Base-by-base conservation (phyloP, 139 green algal genomes). In the Chlorella sp. region DNA sequence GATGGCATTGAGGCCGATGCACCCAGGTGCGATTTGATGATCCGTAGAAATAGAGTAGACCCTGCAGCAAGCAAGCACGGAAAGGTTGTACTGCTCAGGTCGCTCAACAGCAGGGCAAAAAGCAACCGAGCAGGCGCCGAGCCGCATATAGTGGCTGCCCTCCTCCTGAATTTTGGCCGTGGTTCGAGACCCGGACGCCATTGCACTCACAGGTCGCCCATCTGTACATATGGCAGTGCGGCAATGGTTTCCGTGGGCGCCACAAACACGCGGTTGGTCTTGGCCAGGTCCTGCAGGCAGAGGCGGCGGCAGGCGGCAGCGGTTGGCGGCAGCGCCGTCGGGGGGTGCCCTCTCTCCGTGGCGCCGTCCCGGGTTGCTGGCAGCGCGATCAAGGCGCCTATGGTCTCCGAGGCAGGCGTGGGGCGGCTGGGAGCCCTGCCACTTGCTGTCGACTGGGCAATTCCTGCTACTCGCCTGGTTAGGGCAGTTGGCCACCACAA, bases 1-100 rank as follows among this genome's bases (percentile, higher is more conserved):
- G 37, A 98, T 82, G 18, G 93, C 93, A 79, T 99, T 99, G 30
- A 99, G 91, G 0, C 91, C 98, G 12, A 99, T 68, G 7, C 34
- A 68, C 1, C 96, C 97, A 21, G 88, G 73, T 1, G 93, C 48
- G 0, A 99, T 90, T 0, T 61, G 60, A 0, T 90, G 82, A 66
- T 99, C 93, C 0, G 86, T 42, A 16, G 66, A 42, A 12, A 96
- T 87, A 30, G 85, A 90, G 90, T 97, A 96, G 0, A 99, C 93
- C n/a, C 95, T 99, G 92, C 94, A 83, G 14, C 36, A 37, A 15
- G 36, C 4, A 28, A 53, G 26, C 36, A 77, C 3, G 40, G 40
- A 3, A 83, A 61, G 22, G 24, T 32, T 5, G 26, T 24, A 66
- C 14, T n/a, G 0, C 37, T n/a, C 30, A 53, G 75, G 12, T 16